Evolutionary conservation across 2,329 filamentous ascomycete genomes (phyloP), one percentile per base, ranked within the genome.

Genomic region (Penicillium decumbens): DNA sequence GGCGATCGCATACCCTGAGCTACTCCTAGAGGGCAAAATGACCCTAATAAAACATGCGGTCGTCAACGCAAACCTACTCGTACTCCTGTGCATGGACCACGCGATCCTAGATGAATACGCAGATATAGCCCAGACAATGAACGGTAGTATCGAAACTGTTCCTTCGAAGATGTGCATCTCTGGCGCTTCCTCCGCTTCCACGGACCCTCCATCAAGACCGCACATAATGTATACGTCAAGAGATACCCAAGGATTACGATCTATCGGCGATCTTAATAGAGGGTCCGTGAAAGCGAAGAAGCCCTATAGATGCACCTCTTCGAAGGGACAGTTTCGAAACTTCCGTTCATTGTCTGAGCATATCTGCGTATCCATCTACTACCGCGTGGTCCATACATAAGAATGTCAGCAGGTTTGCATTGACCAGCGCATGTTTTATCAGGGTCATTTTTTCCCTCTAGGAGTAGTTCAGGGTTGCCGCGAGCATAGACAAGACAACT

Each of bases 21-120:
- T 76, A 2, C 68, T 81, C 9, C 66, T 74, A 2, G 79, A 81
- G 43, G 71, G 75, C 43, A 72, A 80, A 15, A 88, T 97, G 81
- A 89, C 95, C 59, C 72, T 83, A 2, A 73, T 92, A 47, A 85
- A 88, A 49, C 83, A 86, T 1, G 85, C 88, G 0, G 74, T 91
- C 41, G 89, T 88, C 30, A 96, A 95, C 58, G 85, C 81, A 0
- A 80, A 89, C 51, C 86, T 95, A 49, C 79, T 97, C 0, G 85
- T 85, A 0, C 95, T 89, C 61, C 68, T 88, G 7, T 82, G 83
- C 58, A 82, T 95, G 72, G 79, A 83, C 13, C 64, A 61, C 18
- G 63, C 56, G 32, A 62, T 61, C 1, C 12, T 25, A 2, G 54
- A 55, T 10, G 45, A 48, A 38, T 46, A 20, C 4, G 49, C 43